Base-by-base conservation (phyloP, 129 eudicot genomes). In the Artemisia argyi region DNA sequence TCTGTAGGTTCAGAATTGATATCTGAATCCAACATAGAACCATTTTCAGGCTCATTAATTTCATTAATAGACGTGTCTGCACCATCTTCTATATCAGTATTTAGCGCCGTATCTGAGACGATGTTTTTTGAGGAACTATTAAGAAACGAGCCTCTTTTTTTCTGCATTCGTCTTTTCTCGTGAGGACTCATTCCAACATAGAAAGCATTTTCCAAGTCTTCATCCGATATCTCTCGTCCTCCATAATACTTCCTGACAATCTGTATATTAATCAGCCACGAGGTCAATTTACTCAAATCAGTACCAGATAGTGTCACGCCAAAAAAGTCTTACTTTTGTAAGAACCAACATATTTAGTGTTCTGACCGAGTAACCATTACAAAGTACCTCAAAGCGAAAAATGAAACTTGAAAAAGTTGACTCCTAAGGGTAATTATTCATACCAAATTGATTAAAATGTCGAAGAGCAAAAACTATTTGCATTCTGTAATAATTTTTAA, bases 141-240 rank as follows among this genome's bases (percentile, higher is more conserved):
- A 15, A 74, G 57, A 32, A 85, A 56, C n/a, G 70, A 48, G 11
- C 87, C 89, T 62, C 78, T 81, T 82, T 95, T 95, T 80, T 90
- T 95, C 75, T 54, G 76, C 63, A 84, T 72, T 49, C 87, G 83
- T 74, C 91, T 84, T 79, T 82, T 90, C 82, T 83, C 96, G 1
- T 88, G 93, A 72, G 99, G 91, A 78, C 88, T 95, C 96, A 95
- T 90, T 74, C 99, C 99, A 48, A 95, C 85, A 30, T 86, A 72
- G 70, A 95, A 78, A 42, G 99, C 97, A 32, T 72, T 86, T 84
- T 95, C 97, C 65, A 90, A 77, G 72, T 95, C 97, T 71, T 86
- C 85, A 18, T 80, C 80, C 18, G 88, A 70, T 82, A 95, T 86
- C 19, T 88, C 89, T 73, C 96, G 86, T 51, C 97, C 89, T 79